Evolutionary conservation across 2,329 filamentous ascomycete species (phyloP).

Genomic region (Xylariomycetidae sp.): DNA sequence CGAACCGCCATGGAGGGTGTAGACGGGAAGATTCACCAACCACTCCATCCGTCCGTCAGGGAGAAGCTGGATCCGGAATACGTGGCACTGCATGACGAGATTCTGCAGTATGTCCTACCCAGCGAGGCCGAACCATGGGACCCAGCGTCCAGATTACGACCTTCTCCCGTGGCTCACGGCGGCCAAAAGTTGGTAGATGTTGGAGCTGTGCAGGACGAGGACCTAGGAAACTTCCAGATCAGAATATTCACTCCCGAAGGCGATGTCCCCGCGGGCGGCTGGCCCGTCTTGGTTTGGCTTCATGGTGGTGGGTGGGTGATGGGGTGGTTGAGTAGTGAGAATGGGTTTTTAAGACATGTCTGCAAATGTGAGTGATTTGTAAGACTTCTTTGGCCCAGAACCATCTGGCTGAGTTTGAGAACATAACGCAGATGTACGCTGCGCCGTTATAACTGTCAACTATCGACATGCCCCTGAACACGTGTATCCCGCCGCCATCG

Average conservation of each 20-base stretch:
- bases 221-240: conserved; percentile 23
- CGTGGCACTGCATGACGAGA: conserved; percentile 31
- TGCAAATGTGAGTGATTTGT: conserved; percentile 22
- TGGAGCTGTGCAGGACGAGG: conserved; percentile 21
- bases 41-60: conserved; percentile 21
- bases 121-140: conserved; percentile 30
- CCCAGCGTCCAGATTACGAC: no score
- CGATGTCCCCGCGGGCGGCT: conserved; percentile 19
- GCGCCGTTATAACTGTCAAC: conserved; percentile 7
- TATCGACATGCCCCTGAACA: conserved; percentile 9
- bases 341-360: conserved; percentile 27
- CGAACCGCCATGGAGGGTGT: no score
- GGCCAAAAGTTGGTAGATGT: not conserved
- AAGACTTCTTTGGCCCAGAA: not conserved
- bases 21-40: conserved; percentile 30
- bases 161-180: not conserved
- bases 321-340: conserved; percentile 29
- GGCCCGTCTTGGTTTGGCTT: conserved; percentile 35
- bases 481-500: conserved; percentile 5
- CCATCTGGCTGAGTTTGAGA: no score
- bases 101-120: conserved; percentile 31
- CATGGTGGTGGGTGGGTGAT: conserved; percentile 37
- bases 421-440: not conserved
- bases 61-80: conserved; percentile 32
- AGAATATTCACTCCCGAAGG: conserved; percentile 29